Conservation (phyloP, 495 filamentous ascomycete species). For the Penicillium parvum region DNA sequence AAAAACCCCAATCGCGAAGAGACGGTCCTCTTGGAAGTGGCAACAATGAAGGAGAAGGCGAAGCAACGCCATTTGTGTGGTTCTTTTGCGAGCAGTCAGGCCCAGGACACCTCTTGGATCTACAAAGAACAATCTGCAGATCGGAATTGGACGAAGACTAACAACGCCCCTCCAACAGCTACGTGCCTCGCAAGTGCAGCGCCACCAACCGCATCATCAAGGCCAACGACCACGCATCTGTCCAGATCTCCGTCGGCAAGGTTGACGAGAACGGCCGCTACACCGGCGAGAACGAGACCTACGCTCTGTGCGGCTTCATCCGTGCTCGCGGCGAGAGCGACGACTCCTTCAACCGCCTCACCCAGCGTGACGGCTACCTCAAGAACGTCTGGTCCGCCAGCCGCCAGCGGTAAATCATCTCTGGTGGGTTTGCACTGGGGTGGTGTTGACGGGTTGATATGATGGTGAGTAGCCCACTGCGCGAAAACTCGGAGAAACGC, state of each 20-base stretch:
- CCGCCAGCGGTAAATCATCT: slow-evolving; percentile 58
- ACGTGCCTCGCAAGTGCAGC: slow-evolving; percentile 98
- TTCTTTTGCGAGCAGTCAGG: slow-evolving; percentile 7
- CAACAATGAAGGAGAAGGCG: not conserved
- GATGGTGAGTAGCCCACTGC: too few species aligned
- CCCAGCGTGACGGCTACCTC: slow-evolving; percentile 92
- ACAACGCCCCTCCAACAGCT: slow-evolving; percentile 51
- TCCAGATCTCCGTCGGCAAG: slow-evolving; percentile 85
- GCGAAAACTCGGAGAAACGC: too few species aligned
- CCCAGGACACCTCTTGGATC: slow-evolving; percentile 6
- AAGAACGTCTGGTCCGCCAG: slow-evolving; percentile 89
- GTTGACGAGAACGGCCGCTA: slow-evolving; percentile 95
- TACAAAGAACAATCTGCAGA: slow-evolving; percentile 1
- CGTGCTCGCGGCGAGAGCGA: slow-evolving; percentile 96
- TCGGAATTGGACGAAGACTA: slow-evolving; percentile 16
- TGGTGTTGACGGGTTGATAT: slow-evolving; percentile 31
- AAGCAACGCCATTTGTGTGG: not conserved
- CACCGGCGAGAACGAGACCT: slow-evolving; percentile 95
- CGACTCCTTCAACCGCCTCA: slow-evolving; percentile 90
- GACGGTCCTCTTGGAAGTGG: not conserved
- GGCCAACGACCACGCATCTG: slow-evolving; percentile 94
- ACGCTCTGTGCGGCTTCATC: slow-evolving; percentile 97
- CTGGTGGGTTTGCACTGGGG: slow-evolving; percentile 11
- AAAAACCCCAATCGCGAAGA: slow-evolving; percentile 4
- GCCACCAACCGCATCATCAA: slow-evolving; percentile 98